These are phyloP conservation scores for Aureobasidium musti DNA, from an alignment of 2,329 filamentous ascomycete genomes.

Conservation along the genomic window DNA sequence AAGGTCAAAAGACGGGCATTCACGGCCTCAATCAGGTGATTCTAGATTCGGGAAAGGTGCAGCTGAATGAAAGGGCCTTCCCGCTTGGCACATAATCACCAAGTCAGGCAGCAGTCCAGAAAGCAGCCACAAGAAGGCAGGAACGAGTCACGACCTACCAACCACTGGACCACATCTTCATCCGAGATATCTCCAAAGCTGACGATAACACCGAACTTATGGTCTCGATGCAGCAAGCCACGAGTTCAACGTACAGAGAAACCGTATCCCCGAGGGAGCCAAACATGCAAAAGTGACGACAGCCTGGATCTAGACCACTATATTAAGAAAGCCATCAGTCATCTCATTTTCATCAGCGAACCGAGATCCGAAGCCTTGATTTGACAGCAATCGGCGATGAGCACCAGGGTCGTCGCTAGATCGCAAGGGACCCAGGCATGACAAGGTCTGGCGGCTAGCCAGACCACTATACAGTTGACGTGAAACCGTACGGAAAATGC, in stretches of 20 bases:
- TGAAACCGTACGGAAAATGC: not conserved
- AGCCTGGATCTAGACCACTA: not conserved
- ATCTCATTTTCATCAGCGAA: not conserved
- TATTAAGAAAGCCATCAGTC: not conserved
- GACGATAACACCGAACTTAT: not conserved
- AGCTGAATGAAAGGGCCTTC: not conserved
- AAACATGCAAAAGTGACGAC: not conserved
- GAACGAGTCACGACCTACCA: not conserved
- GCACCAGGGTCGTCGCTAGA: not conserved
- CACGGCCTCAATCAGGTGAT: not conserved
- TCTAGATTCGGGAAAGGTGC: not conserved
- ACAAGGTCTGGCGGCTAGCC: not conserved
- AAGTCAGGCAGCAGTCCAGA: not conserved
- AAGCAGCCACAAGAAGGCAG: not conserved
- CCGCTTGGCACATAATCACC: not conserved
- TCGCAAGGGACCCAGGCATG: not conserved
- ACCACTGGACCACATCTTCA: not conserved
- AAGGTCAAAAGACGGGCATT: not conserved
- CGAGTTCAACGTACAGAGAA: not conserved
- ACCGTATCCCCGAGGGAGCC: not conserved
- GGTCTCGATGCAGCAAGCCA: constrained; percentile 1
- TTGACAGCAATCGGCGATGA: not conserved
- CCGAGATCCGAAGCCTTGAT: not conserved
- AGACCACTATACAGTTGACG: not conserved
- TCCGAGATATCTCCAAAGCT: not conserved